phyloP scores from a whole-genome alignment of 257 asterid genomes.

The Rhazya stricta region DNA sequence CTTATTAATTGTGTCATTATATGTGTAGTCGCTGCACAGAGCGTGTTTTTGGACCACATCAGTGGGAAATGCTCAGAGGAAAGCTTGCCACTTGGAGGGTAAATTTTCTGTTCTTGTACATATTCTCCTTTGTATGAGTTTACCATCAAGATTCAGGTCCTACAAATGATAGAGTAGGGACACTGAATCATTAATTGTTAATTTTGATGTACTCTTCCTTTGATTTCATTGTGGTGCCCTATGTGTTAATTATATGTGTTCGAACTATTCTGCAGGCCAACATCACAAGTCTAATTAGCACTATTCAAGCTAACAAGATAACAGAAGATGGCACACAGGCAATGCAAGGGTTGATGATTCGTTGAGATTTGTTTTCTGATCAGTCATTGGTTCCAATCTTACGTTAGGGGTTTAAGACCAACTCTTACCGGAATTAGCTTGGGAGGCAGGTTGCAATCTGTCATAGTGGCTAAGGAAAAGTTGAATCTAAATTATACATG shows the following conservation, averaged over 20 bases:
- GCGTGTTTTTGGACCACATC: slow-evolving; percentile 70
- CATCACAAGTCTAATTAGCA: slow-evolving; percentile 54
- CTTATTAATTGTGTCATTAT: slow-evolving; percentile 11
- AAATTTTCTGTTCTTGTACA: slow-evolving; percentile 15
- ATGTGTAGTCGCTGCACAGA: slow-evolving; percentile 58
- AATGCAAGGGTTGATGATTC: slow-evolving; percentile 58
- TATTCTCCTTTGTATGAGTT: not conserved
- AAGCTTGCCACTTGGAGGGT: slow-evolving; percentile 93
- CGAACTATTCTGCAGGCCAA: slow-evolving; percentile 44
- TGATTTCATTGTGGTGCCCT: not conserved
- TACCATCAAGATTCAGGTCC: not conserved
- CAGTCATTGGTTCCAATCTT: slow-evolving; percentile 15
- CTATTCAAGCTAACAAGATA: slow-evolving; percentile 76
- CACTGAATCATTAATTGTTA: not conserved
- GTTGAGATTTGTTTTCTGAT: slow-evolving; percentile 29
- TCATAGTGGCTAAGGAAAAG: not conserved
- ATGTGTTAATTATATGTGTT: not conserved
- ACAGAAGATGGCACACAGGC: slow-evolving; percentile 65
- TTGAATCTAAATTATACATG: not conserved
- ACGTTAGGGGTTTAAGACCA: not conserved
- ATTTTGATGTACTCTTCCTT: not conserved
- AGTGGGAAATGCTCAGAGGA: slow-evolving; percentile 67
- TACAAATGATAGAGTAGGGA: too few species aligned
- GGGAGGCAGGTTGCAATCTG: not conserved
- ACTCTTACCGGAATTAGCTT: not conserved